These are phyloP conservation scores for Cladosporium sp. DNA, from an alignment of 2,329 filamentous ascomycete genomes.

Conservation along the genomic window DNA sequence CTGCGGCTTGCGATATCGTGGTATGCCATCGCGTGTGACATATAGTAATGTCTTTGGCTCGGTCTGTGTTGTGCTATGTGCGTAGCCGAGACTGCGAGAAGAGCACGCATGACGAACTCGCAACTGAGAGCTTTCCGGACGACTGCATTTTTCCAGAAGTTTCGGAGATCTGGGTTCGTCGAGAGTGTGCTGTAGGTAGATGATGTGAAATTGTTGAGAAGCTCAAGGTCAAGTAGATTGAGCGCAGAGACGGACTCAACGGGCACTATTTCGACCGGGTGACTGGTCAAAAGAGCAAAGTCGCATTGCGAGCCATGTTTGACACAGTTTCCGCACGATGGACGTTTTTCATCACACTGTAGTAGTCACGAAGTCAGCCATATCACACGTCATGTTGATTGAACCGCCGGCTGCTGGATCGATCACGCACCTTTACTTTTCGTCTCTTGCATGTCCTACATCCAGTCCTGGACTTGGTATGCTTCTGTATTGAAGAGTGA, in stretches of 20 bases:
- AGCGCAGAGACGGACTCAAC: neutral
- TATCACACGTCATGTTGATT: too few species aligned
- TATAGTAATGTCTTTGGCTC: neutral
- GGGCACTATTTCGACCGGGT: neutral
- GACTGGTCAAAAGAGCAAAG: neutral
- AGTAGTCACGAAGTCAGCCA: neutral
- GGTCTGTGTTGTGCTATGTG: constrained; percentile 1
- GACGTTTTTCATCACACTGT: constrained; percentile 11
- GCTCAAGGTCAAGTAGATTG: constrained; percentile 6
- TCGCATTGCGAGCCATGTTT: constrained; percentile 9
- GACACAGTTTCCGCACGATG: constrained; percentile 8
- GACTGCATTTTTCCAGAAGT: constrained; percentile 4
- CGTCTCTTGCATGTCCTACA: constrained; percentile 12
- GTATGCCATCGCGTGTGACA: constrained; percentile 9
- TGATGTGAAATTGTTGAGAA: constrained; percentile 9
- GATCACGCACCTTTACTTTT: constrained; percentile 3
- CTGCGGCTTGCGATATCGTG: constrained; percentile 1
- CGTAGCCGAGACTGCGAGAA: constrained; percentile 9
- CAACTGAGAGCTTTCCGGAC: neutral
- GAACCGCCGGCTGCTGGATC: neutral
- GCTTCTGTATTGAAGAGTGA: constrained; percentile 2
- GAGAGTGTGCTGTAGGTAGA: neutral
- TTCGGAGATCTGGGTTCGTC: neutral
- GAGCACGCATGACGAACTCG: constrained; percentile 5
- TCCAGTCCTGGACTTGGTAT: constrained; percentile 8